A percentile compares a stretch with the other conserved stretches of the same genome.
These are phyloP conservation scores for Saccharomyces kudriavzevii DNA, from an alignment of 805 yeast species.

Conservation along the genomic window DNA sequence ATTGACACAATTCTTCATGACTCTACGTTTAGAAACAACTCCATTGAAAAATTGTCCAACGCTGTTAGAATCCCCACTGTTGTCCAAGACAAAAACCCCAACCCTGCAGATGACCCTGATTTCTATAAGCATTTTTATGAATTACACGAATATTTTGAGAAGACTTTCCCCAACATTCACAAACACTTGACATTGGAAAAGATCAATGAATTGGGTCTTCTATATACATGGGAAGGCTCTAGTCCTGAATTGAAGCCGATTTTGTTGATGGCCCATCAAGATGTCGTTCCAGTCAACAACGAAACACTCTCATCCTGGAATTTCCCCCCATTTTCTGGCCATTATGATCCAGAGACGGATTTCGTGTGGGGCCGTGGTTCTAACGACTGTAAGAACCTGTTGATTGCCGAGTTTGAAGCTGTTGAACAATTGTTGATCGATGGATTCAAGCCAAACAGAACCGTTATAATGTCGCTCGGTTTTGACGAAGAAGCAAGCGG, in stretches of 20 bases:
- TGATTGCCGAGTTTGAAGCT: constrained; percentile 60
- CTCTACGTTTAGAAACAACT: constrained; percentile 16
- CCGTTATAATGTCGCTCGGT: constrained; percentile 59
- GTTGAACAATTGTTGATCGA: constrained; percentile 44
- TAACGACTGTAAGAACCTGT: constrained; percentile 62
- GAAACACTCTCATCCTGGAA: constrained; percentile 55
- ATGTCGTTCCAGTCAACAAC: constrained; percentile 72
- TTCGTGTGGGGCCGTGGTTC: constrained; percentile 72
- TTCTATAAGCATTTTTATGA: constrained; percentile 40
- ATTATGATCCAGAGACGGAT: constrained; percentile 50
- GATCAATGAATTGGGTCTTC: constrained; percentile 57
- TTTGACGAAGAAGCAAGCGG: constrained; percentile 77
- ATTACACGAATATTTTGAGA: constrained; percentile 47
- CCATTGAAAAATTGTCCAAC: constrained; percentile 42
- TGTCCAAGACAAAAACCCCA: constrained; percentile 43
- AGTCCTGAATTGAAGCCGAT: constrained; percentile 49
- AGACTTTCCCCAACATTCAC: constrained; percentile 50
- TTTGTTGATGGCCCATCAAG: constrained; percentile 72
- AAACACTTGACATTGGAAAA: constrained; percentile 40
- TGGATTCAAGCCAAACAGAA: constrained; percentile 53
- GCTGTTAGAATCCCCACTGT: constrained; percentile 63
- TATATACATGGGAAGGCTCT: constrained; percentile 59
- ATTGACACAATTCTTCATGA: constrained; percentile 26
- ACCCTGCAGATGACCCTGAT: constrained; percentile 29
- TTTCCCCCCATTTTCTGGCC: constrained; percentile 57